A percentile compares a stretch with the other conserved stretches of the same genome.
phyloP scores from a whole-genome alignment of 2,329 filamentous ascomycete genomes.

The Epichloe coenophiala region DNA sequence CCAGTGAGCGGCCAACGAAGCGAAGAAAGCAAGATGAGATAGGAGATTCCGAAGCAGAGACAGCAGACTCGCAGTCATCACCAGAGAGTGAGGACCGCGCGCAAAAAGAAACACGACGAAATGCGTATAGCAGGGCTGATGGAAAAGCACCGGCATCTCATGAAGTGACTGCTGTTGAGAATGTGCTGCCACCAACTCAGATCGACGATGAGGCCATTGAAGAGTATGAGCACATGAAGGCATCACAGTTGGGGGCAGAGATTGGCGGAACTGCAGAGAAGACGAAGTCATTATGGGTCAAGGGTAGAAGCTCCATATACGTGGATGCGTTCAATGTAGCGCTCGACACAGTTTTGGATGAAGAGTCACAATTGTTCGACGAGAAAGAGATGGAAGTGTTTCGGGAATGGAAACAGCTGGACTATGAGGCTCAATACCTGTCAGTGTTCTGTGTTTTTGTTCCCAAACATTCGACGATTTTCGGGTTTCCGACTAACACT shows the following conservation, averaged over 20 bases:
- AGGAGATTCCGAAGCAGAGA: slow-evolving; percentile 11
- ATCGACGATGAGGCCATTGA: slow-evolving; percentile 60
- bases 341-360: slow-evolving; percentile 74
- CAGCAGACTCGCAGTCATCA: slow-evolving; percentile 10
- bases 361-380: slow-evolving; percentile 81
- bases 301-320: slow-evolving; percentile 78
- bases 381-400: slow-evolving; percentile 68
- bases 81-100: slow-evolving; percentile 7
- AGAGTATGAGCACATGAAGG: slow-evolving; percentile 60
- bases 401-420: slow-evolving; percentile 54
- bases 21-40: slow-evolving; percentile 16
- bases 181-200: slow-evolving; percentile 52
- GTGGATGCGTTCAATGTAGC: slow-evolving; percentile 95
- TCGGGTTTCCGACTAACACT: neutral
- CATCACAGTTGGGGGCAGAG: slow-evolving; percentile 31
- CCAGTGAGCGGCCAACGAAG: slow-evolving; percentile 16
- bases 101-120: neutral
- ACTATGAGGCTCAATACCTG: slow-evolving; percentile 84
- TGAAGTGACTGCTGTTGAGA: slow-evolving; percentile 22
- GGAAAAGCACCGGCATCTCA: slow-evolving; percentile 7
- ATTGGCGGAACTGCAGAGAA: slow-evolving; percentile 28
- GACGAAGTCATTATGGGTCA: slow-evolving; percentile 42
- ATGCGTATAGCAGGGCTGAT: neutral
- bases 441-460: slow-evolving; percentile 33
- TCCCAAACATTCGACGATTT: neutral